phyloP scores from a whole-genome alignment of 1,284 basidiomycete genomes.

The Salmacisia buchloeana region DNA sequence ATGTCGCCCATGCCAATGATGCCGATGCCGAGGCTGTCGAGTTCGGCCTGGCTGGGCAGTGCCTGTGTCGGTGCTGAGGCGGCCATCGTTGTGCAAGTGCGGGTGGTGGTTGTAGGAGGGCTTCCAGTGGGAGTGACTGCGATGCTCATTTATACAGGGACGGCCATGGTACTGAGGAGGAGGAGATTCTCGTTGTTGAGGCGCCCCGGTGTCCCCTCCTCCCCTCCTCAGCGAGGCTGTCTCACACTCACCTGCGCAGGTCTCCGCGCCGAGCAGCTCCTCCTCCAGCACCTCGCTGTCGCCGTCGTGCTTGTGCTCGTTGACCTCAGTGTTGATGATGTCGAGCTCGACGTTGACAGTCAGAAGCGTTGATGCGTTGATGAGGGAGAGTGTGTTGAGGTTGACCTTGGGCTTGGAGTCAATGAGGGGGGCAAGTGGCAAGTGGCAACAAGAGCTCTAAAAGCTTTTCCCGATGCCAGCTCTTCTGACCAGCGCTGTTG shows the following conservation, averaged over 20 bases:
- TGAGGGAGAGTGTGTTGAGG: too few species aligned
- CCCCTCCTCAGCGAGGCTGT: too few species aligned
- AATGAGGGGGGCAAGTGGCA: not conserved
- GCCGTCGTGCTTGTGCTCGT: too few species aligned
- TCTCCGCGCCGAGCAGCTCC: too few species aligned
- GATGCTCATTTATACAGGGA: not conserved
- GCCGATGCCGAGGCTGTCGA: conserved; percentile 40
- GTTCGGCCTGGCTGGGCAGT: not conserved
- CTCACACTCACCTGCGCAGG: too few species aligned
- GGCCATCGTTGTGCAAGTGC: not conserved
- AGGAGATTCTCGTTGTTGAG: too few species aligned
- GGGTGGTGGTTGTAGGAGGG: not conserved
- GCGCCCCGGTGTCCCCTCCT: too few species aligned
- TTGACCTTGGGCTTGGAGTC: not conserved
- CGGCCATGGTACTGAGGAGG: not conserved
- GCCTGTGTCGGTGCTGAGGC: not conserved
- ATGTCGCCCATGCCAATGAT: conserved; percentile 62
- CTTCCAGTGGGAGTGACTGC: not conserved
- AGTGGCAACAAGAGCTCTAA: not conserved
- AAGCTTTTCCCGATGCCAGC: not conserved
- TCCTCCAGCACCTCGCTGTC: too few species aligned
- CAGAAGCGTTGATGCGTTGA: too few species aligned
- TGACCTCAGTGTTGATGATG: too few species aligned
- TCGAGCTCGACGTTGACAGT: too few species aligned
- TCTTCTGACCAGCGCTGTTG: not conserved